phyloP scores from a whole-genome alignment of 2,329 filamentous ascomycete genomes.

The Curvularia sp. region DNA sequence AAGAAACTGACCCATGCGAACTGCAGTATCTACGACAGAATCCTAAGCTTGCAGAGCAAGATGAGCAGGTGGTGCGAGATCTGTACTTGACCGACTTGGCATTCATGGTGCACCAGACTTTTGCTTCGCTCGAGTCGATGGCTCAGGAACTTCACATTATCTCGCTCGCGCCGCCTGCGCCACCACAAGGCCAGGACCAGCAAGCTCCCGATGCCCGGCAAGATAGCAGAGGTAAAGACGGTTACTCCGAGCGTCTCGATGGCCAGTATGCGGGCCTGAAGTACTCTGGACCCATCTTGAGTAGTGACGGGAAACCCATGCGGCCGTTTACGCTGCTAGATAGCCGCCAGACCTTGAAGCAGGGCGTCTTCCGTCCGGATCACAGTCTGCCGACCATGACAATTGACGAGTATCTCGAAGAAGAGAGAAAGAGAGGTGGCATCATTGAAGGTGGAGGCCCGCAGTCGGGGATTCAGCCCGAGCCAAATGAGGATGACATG shows the following conservation, averaged over 20 bases:
- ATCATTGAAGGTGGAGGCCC: constrained; percentile 92
- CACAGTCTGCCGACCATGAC: constrained; percentile 97
- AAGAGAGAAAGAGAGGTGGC: constrained; percentile 82
- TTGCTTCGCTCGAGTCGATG: constrained; percentile 85
- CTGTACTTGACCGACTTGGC: constrained; percentile 78
- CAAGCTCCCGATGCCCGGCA: constrained; percentile 55
- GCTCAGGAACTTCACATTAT: constrained; percentile 86
- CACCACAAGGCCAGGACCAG: constrained; percentile 51
- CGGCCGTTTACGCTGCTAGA: constrained; percentile 88
- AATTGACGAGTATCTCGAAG: constrained; percentile 96
- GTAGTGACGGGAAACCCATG: constrained; percentile 80
- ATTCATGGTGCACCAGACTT: constrained; percentile 77
- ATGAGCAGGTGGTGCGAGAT: constrained; percentile 83
- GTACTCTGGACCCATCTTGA: constrained; percentile 74
- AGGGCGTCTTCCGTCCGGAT: constrained; percentile 85
- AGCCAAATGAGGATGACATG: constrained; percentile 87
- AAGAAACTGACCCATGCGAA: constrained; percentile 30
- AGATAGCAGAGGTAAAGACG: constrained; percentile 57
- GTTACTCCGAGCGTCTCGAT: constrained; percentile 79
- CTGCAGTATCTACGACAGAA: constrained; percentile 65
- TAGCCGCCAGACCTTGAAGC: constrained; percentile 74
- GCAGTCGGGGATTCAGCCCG: constrained; percentile 69
- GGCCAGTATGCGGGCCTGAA: constrained; percentile 51
- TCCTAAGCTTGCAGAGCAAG: constrained; percentile 68
- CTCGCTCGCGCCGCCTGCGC: constrained; percentile 68